A percentile compares a stretch with the other conserved stretches of the same genome.
phyloP scores from a whole-genome alignment of 306 rosid species.

The Argentina anserina region DNA sequence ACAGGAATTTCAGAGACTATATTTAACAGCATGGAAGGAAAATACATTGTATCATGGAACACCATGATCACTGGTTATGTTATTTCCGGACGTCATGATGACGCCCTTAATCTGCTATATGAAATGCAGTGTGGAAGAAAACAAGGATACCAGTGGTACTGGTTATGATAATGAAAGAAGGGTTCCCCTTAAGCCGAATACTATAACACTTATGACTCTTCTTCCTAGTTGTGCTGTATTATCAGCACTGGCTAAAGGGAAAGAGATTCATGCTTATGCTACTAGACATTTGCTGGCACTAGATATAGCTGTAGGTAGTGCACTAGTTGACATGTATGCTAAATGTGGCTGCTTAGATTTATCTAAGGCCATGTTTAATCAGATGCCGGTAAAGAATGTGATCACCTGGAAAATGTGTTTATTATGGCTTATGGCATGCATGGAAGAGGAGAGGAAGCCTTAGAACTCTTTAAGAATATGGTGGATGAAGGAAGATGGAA shows the following conservation, averaged over 20 bases:
- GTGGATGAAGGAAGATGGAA: conserved; percentile 36
- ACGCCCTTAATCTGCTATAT: conserved; percentile 57
- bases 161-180: conserved; percentile 31
- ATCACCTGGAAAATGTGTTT: conserved; percentile 85
- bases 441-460: conserved; percentile 68
- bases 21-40: conserved; percentile 47
- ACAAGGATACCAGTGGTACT: not conserved
- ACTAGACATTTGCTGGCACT: conserved; percentile 47
- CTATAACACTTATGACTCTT: conserved; percentile 74
- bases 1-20: conserved; percentile 44
- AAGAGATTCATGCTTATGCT: conserved; percentile 79
- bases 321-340: conserved; percentile 85
- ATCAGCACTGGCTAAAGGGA: conserved; percentile 67
- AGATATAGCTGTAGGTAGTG: conserved; percentile 82
- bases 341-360: conserved; percentile 74
- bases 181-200: conserved; percentile 53
- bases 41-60: conserved; percentile 82
- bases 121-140: conserved; percentile 45
- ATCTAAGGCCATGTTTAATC: conserved; percentile 56
- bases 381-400: conserved; percentile 58
- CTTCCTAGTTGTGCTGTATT: conserved; percentile 82
- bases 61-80: conserved; percentile 77
- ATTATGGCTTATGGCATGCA: conserved; percentile 93
- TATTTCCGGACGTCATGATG: conserved; percentile 50
- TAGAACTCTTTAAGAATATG: conserved; percentile 59